Conservation (phyloP, 1,139 yeast genomes). For the Pichia sp. region DNA sequence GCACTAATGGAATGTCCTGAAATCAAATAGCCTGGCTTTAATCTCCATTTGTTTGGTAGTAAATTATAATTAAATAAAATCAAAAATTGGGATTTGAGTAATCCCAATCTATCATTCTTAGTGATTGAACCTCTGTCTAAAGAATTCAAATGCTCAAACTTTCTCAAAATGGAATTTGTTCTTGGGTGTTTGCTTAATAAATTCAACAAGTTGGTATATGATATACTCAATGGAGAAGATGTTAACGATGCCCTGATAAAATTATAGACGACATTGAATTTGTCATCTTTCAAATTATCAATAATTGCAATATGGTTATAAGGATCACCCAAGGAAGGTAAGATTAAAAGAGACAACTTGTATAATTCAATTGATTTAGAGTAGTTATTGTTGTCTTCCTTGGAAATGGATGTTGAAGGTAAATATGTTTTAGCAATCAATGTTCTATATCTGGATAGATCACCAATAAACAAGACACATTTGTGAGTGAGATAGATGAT, state of each 20-base stretch:
- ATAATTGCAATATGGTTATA: slow-evolving; percentile 65
- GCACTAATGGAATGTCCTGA: slow-evolving; percentile 31
- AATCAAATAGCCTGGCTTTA: slow-evolving; percentile 28
- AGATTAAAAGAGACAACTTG: slow-evolving; percentile 48
- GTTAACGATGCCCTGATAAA: slow-evolving; percentile 60
- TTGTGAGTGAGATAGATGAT: slow-evolving; percentile 51
- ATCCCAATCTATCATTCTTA: slow-evolving; percentile 32
- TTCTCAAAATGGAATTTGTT: slow-evolving; percentile 26
- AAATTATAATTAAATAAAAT: slow-evolving; percentile 29
- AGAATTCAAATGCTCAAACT: slow-evolving; percentile 27
- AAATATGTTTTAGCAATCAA: slow-evolving; percentile 43
- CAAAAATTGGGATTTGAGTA: slow-evolving; percentile 31
- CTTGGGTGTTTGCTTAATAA: slow-evolving; percentile 27
- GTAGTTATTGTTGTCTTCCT: slow-evolving; percentile 38
- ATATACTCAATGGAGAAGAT: slow-evolving; percentile 47
- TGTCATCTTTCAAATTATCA: slow-evolving; percentile 39
- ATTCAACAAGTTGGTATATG: slow-evolving; percentile 39
- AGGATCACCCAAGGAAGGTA: slow-evolving; percentile 69
- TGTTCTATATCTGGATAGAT: slow-evolving; percentile 56
- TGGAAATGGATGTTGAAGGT: slow-evolving; percentile 39
- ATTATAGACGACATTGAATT: slow-evolving; percentile 45
- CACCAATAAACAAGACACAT: slow-evolving; percentile 57
- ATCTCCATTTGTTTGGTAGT: slow-evolving; percentile 33
- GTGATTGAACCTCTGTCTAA: slow-evolving; percentile 28
- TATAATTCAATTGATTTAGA: slow-evolving; percentile 49